Conservation (phyloP, 176 grass and related monocot genomes). For the Oryza brachyantha region DNA sequence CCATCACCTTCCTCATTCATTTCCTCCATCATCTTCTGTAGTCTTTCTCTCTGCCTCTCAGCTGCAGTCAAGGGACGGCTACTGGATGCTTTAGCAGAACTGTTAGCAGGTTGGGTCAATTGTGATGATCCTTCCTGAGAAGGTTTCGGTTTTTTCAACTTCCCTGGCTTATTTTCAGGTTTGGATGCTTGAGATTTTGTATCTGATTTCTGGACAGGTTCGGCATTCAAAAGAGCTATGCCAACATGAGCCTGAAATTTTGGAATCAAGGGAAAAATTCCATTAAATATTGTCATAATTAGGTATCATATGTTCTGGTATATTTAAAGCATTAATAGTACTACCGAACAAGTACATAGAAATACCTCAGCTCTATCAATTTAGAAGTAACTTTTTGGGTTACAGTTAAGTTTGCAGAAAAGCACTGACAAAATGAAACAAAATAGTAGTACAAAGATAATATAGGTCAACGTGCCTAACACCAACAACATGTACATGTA, state of each 20-base stretch:
- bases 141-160: constrained; percentile 64
- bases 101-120: constrained; percentile 37
- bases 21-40: constrained; percentile 93
- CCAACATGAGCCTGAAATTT: constrained; percentile 81
- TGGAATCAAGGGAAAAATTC: constrained; percentile 5
- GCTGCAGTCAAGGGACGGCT: constrained; percentile 67
- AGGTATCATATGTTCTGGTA: constrained; percentile 1
- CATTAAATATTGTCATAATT: constrained; percentile 19
- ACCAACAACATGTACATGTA: neutral
- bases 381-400: neutral
- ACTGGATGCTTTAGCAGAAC: constrained; percentile 36
- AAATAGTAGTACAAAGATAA: constrained; percentile 11
- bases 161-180: constrained; percentile 72
- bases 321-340: neutral
- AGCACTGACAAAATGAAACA: constrained; percentile 17
- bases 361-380: constrained; percentile 6
- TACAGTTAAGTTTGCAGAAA: neutral
- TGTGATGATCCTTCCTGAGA: constrained; percentile 52
- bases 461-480: constrained; percentile 3
- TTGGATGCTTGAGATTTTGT: constrained; percentile 61
- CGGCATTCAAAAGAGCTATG: constrained; percentile 92
- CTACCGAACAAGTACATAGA: neutral
- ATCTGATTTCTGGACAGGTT: constrained; percentile 58
- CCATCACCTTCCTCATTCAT: constrained; percentile 94
- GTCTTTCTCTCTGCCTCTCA: constrained; percentile 73